Conservation (phyloP, 306 rosid species). For the Oemleria cerasiformis region DNA sequence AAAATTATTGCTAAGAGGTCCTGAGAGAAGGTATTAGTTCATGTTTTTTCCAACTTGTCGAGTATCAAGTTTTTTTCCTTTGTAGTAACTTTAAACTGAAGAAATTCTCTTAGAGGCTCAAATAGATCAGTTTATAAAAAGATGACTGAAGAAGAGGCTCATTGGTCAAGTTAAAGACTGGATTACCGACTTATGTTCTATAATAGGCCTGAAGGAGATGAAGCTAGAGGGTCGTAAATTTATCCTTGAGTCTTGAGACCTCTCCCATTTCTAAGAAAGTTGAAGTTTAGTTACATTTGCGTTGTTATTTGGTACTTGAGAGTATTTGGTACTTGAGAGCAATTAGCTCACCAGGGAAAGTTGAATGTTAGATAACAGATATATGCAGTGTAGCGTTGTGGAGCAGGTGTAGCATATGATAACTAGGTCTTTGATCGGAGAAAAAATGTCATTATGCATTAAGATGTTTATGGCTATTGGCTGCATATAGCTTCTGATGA, state of each 20-base stretch:
- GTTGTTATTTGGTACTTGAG: not conserved
- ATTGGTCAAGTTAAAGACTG: not conserved
- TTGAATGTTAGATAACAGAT: not conserved
- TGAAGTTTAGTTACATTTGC: not conserved
- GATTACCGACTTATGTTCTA: not conserved
- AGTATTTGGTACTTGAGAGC: not conserved
- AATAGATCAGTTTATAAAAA: not conserved
- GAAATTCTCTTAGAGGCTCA: not conserved
- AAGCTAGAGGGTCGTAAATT: not conserved
- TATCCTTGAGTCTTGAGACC: not conserved
- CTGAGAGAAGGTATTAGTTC: not conserved
- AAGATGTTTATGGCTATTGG: not conserved
- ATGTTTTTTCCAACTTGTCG: not conserved
- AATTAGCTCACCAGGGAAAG: not conserved
- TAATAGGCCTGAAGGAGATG: not conserved
- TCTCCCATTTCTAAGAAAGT: not conserved
- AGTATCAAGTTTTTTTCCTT: not conserved
- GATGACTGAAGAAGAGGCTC: not conserved
- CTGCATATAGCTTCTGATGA: not conserved
- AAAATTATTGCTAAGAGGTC: not conserved
- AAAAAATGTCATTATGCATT: not conserved
- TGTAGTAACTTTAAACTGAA: not conserved
- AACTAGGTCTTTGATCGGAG: not conserved
- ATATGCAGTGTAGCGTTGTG: not conserved
- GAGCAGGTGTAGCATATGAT: not conserved